Percentiles rank a stretch among this genome's conserved stretches.
phyloP scores from a whole-genome alignment of 768 basidiomycete genomes.

The Peribolospora baueri region DNA sequence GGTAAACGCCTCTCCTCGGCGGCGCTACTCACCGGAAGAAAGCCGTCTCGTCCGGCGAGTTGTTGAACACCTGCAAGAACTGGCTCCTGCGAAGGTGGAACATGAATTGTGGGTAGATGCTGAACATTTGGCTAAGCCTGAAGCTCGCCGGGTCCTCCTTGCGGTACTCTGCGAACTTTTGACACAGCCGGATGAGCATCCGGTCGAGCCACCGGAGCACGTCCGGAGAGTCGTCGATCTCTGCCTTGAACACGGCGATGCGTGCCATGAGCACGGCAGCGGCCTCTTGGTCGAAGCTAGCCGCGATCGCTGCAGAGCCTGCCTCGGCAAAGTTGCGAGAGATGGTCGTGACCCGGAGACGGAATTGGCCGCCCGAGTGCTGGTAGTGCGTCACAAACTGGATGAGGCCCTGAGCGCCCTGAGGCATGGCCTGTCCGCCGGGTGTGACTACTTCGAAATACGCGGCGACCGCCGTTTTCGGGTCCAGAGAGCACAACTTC shows the following conservation, averaged over 20 bases:
- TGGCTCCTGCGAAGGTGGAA: conserved; percentile 93
- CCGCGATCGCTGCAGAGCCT: conserved; percentile 76
- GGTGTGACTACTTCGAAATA: conserved; percentile 98
- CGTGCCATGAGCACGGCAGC: conserved; percentile 94
- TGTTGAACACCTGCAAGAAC: conserved; percentile 98
- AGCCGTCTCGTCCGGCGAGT: conserved; percentile 96
- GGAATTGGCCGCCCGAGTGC: conserved; percentile 81
- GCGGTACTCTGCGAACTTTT: conserved; percentile 96
- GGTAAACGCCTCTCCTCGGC: not conserved
- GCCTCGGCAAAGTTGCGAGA: conserved; percentile 94
- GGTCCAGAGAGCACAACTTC: conserved; percentile 80
- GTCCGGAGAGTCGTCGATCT: conserved; percentile 92
- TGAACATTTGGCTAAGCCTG: conserved; percentile 80
- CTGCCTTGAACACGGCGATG: conserved; percentile 97
- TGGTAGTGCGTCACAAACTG: conserved; percentile 99
- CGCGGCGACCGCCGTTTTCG: conserved; percentile 64
- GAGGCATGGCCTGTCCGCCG: conserved; percentile 72
- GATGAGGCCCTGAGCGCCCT: conserved; percentile 64
- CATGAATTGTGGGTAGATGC: conserved; percentile 99
- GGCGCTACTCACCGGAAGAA: conserved; percentile 53
- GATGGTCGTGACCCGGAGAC: conserved; percentile 89
- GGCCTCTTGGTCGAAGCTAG: conserved; percentile 92
- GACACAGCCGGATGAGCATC: conserved; percentile 93
- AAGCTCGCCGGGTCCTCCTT: conserved; percentile 94
- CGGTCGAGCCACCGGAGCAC: conserved; percentile 91